Base-by-base conservation (phyloP, 2,329 filamentous ascomycete genomes). In the Nothophoma quercina region DNA sequence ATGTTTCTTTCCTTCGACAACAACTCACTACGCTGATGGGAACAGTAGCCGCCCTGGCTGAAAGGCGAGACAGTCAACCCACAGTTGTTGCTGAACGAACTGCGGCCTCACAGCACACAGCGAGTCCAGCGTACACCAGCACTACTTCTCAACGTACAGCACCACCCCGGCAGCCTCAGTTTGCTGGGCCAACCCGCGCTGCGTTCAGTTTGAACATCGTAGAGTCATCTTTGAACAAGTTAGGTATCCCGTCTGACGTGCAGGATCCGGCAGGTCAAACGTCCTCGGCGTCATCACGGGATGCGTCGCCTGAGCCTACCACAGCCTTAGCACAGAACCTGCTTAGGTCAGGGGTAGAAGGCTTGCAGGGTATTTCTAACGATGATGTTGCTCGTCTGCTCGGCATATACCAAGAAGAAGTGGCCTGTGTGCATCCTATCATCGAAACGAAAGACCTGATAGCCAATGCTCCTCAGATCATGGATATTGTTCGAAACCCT, bases 161-260 rank as follows among this genome's bases (percentile, higher is more conserved):
- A 7, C 38, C 48, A 22, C 58, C 58, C 10, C 40, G 29, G 28
- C 40, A 63, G 40, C 59, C 62, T 38, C 57, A 61, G 18, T 64
- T 64, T 34, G 38, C 62, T 9, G 62, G 62, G 2, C 62, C 62
- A 16, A 64, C 62, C 3, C 58, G 60, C 19, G 58, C 62, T 12
- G 60, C 54, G 1, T 63, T 63, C 30, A 61, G 62, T 15, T 53
- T 64, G n/a, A 58, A 57, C 18, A 59, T 64, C n/a, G 59, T 61
- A 2, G 60, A 64, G 32, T 49, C 55, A 4, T 57, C 62, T 2
- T 50, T 64, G 5, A 47, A 51, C 25, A 53, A 50, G 7, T 59
- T 64, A 60, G 56, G 54, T 0, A 58, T 63, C 15, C 39, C 44
- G 7, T 47, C 46, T 7, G 40, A 57, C 21, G 26, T 36, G 9